A percentile compares a stretch with the other conserved stretches of the same genome.
phyloP scores from a whole-genome alignment of 306 rosid species.

The Ochetophila trinervis region DNA sequence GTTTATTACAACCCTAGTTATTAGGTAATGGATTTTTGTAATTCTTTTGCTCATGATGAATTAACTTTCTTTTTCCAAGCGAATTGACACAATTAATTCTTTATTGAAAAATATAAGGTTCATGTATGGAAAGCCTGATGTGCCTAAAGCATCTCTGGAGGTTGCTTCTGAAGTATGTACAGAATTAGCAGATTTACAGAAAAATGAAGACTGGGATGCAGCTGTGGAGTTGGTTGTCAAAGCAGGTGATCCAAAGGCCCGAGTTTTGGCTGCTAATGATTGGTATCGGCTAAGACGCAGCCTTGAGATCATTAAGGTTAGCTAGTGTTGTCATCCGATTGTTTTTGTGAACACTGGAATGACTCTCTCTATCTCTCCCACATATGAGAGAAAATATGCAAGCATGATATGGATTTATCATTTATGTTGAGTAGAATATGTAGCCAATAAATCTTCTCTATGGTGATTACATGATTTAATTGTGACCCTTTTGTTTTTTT shows the following conservation, averaged over 20 bases:
- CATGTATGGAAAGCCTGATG: slow-evolving; percentile 91
- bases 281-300: slow-evolving; percentile 89
- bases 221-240: slow-evolving; percentile 86
- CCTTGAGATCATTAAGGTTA: slow-evolving; percentile 83
- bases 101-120: slow-evolving; percentile 48
- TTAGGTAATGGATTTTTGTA: neutral
- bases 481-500: neutral
- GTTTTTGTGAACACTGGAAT: slow-evolving; percentile 10
- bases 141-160: slow-evolving; percentile 72
- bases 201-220: slow-evolving; percentile 65
- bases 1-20: neutral
- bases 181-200: slow-evolving; percentile 64
- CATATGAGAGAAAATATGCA: too few species aligned
- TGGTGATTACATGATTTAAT: neutral
- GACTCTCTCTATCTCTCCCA: neutral
- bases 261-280: slow-evolving; percentile 56
- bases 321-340: slow-evolving; percentile 24
- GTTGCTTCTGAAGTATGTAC: slow-evolving; percentile 52
- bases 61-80: neutral
- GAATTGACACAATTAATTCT: slow-evolving; percentile 7
- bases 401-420: too few species aligned
- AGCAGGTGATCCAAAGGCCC: slow-evolving; percentile 83
- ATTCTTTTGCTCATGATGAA: neutral
- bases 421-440: too few species aligned
- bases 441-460: neutral